Evolutionary conservation across 2,329 filamentous ascomycete species (phyloP), one percentile per base, ranked within the genome.

Genomic region (Ilyonectria destructans): DNA sequence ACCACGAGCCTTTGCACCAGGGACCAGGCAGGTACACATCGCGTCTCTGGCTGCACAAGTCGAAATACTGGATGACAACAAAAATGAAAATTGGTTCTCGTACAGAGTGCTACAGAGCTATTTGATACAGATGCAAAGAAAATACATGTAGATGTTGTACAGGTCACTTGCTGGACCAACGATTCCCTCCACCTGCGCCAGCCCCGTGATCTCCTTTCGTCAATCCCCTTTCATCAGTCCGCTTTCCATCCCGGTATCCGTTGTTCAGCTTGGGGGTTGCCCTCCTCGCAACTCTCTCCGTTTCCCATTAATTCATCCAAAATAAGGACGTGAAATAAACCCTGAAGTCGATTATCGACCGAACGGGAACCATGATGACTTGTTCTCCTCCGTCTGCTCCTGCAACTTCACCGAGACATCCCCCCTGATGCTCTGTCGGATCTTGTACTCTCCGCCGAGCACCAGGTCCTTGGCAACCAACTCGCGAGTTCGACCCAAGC

Each of bases 391-490:
- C 31, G 84, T 81, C 2, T 82, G 80, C 70, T 83, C 80, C 69
- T 83, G 82, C 69, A 86, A 74, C 73, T 82, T 82, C 21, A 88
- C 80, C 2, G 81, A 6, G 85, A 43, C 17, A 15, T 43, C 77
- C 31, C 81, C 80, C 68, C 80, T 82, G 35, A 79, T 78, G 37
- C 79, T 80, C 64, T 79, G 80, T 56, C 81, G 77, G 69, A 96
- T 87, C 69, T 90, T 87, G 78, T 97, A 98, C 80, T 92, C 92
- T 2, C 95, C 95, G 13, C 93, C 91, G 35, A 95, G 85, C 77
- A 96, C 96, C 45, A 98, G 85, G 80, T 98, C 96, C 84, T 99
- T 99, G 71, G 97, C 93, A 1, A 97, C 97, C 59, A 99, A 80
- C 82, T 99, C 96, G 69, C 96, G 90, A n/a, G 96, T 99, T 70